Conservation (phyloP, 768 basidiomycete genomes). For the Agrocybe pediades region DNA sequence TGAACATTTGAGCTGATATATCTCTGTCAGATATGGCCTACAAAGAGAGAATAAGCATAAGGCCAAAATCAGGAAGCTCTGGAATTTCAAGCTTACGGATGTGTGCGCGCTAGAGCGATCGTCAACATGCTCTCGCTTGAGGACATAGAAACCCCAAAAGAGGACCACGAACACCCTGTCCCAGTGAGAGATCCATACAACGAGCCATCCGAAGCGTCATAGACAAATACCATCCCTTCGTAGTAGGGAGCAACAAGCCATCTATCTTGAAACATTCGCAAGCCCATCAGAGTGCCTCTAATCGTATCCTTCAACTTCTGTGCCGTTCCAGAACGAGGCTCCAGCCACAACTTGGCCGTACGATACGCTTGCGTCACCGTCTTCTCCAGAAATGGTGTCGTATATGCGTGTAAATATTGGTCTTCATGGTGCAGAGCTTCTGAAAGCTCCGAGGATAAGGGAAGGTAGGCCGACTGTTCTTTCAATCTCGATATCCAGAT, state of each 20-base stretch:
- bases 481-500: slow-evolving; percentile 20
- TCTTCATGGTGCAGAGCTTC: slow-evolving; percentile 5
- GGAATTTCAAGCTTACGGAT: slow-evolving; percentile 18
- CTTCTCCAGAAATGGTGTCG: slow-evolving; percentile 11
- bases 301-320: slow-evolving; percentile 10
- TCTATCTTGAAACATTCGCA: slow-evolving; percentile 31
- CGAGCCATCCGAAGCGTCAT: slow-evolving; percentile 34
- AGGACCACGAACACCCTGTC: slow-evolving; percentile 19
- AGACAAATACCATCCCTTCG: slow-evolving; percentile 43
- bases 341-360: slow-evolving; percentile 14
- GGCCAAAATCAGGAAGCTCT: neutral
- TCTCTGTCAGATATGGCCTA: slow-evolving; percentile 23
- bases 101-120: slow-evolving; percentile 25
- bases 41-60: neutral
- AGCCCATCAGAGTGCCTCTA: too few relatives aligned
- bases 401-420: slow-evolving; percentile 5
- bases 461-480: slow-evolving; percentile 15
- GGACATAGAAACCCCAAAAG: slow-evolving; percentile 20
- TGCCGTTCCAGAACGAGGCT: slow-evolving; percentile 7
- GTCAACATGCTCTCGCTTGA: slow-evolving; percentile 23
- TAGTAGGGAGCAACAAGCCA: slow-evolving; percentile 49
- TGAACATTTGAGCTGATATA: slow-evolving; percentile 21
- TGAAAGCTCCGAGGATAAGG: slow-evolving; percentile 13
- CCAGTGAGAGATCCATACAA: slow-evolving; percentile 10
- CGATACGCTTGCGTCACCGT: slow-evolving; percentile 8